These are phyloP conservation scores for Ogataea salicorniae DNA, from an alignment of 805 yeast species.

Conservation along the genomic window DNA sequence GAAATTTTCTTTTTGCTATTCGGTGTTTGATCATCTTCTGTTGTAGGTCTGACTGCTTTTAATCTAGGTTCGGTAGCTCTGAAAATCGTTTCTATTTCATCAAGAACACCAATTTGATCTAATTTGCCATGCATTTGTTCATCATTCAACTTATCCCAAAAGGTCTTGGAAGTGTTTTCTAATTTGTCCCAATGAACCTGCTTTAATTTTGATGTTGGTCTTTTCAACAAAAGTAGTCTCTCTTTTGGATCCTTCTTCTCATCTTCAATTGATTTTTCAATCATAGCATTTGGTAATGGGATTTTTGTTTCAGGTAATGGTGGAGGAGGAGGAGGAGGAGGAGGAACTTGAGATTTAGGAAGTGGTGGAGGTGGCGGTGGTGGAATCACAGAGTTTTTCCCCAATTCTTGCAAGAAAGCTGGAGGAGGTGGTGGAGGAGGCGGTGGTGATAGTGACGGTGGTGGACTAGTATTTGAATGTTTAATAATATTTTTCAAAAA, in stretches of 20 bases:
- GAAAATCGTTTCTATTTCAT: conserved; percentile 57
- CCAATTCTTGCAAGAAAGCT: background rate
- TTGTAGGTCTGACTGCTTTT: conserved; percentile 23
- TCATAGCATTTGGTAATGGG: background rate
- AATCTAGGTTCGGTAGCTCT: conserved; percentile 33
- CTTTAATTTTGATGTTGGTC: conserved; percentile 44
- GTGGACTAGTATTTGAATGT: background rate
- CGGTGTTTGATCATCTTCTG: conserved; percentile 34
- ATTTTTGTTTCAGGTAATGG: background rate
- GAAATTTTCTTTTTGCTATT: conserved; percentile 36
- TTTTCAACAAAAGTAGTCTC: conserved; percentile 6
- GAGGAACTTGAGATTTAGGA: conserved; percentile 2
- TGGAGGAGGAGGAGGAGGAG: background rate
- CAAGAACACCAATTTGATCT: conserved; percentile 55
- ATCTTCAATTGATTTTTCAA: background rate
- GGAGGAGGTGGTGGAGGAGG: conserved; percentile 9
- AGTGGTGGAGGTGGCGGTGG: background rate
- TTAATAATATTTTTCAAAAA: background rate
- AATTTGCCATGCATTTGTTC: conserved; percentile 43
- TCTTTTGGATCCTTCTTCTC: background rate
- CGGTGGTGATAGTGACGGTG: conserved; percentile 19
- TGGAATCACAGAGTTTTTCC: background rate
- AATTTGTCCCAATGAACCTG: conserved; percentile 83
- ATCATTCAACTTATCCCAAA: conserved; percentile 54
- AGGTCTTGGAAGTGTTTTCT: conserved; percentile 50